Base-by-base conservation (phyloP, 1,139 yeast species). In the Hemisphaericaspora xylanilytica region DNA sequence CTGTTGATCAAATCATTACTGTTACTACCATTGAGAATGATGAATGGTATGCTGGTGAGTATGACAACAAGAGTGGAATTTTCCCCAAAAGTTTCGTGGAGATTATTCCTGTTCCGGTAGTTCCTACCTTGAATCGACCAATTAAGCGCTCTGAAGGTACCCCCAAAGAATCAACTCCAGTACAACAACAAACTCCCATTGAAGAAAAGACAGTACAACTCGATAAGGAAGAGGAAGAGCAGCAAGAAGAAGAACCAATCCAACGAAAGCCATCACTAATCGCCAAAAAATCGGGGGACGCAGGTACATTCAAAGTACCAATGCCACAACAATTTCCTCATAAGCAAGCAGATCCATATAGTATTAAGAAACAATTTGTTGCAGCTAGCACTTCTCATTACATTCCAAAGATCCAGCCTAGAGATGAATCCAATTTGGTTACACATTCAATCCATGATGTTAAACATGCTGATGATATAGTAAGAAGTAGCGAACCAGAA, bases 61-160 rank as follows among this genome's bases (percentile, higher is more conserved):
- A 38, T 11, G 40, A 45, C 12, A 46, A 42, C 20, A 35, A 55
- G 18, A 24, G 32, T n/a, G 98, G 98, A 7, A 83, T 90, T 69
- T 92, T 92, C 52, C 98, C 98, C 6, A 80, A 78, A 58, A 82
- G 80, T 56, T 92, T 87, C 65, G 97, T 92, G 4, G 80, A 79
- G 44, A 32, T 49, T 10, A 41, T 65, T 5, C 41, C 39, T 29
- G 32, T 41, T 14, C 53, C 52, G 17, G 40, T 38, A 15, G 39
- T 44, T 16, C 49, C 51, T 12, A 38, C 40, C 5, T 24, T 35
- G 29, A 45, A 47, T 32, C 42, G 51, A 35, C 47, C 47, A n/a
- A 28, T 25, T 12, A 42, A 35, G 38, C 40, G 40, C 30, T 31
- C 37, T 22, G 37, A 37, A 18, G 28, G 34, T 9, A 13, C 15